Conservation (phyloP, 2,329 filamentous ascomycete genomes). For the Botrytis pseudocinerea region DNA sequence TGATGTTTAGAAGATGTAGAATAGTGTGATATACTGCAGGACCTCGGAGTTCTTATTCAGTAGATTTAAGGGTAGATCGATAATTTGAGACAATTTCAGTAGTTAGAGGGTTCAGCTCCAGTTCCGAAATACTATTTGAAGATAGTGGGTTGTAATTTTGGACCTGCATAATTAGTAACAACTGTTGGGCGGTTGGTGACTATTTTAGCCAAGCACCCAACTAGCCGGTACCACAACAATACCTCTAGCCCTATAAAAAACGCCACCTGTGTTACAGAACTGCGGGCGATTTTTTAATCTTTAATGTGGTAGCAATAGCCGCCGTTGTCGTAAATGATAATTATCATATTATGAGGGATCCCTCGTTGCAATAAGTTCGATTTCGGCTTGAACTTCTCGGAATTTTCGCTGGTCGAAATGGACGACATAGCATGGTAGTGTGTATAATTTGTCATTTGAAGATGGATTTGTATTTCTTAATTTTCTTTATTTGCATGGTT, state of each 20-base stretch:
- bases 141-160: background rate
- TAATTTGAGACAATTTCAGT: background rate
- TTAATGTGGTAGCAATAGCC: background rate
- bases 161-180: background rate
- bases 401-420: background rate
- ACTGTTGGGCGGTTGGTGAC: background rate
- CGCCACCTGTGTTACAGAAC: background rate
- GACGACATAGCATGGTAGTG: background rate
- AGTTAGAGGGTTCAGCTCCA: background rate
- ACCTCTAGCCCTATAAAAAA: background rate
- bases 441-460: background rate
- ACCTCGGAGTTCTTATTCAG: too few species aligned
- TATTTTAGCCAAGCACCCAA: background rate
- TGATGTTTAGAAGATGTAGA: background rate
- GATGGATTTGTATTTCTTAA: background rate
- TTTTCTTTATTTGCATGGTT: background rate
- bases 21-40: background rate
- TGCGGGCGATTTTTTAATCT: background rate
- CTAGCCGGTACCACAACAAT: background rate
- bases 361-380: background rate
- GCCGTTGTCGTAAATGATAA: background rate
- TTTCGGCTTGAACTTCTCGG: background rate
- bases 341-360: background rate
- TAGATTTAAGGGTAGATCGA: background rate
- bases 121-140: background rate